Conservation (phyloP, 805 yeast genomes). For the Suhomyces kilbournensis region DNA sequence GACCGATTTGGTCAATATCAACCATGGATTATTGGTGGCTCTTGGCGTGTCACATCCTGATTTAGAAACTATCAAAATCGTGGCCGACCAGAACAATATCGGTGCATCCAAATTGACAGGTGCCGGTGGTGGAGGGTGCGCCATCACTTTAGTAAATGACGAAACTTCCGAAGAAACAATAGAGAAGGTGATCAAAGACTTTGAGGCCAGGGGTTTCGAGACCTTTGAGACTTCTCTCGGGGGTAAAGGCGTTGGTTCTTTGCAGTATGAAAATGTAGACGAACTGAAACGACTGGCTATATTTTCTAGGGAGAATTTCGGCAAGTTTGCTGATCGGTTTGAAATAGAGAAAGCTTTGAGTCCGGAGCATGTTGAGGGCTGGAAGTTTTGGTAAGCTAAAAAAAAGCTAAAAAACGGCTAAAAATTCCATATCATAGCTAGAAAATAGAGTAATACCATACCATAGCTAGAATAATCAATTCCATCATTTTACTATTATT, state of each 20-base stretch:
- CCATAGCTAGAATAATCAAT: too few species aligned
- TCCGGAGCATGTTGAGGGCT: constrained; percentile 37
- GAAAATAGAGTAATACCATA: neutral
- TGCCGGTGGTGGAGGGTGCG: constrained; percentile 99
- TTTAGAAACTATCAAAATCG: constrained; percentile 68
- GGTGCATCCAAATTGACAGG: constrained; percentile 96
- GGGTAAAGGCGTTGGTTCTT: constrained; percentile 80
- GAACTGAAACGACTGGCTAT: constrained; percentile 10
- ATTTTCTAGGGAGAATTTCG: constrained; percentile 35
- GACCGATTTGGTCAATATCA: constrained; percentile 66
- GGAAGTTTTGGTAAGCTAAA: constrained; percentile 58
- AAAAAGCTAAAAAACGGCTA: too few species aligned
- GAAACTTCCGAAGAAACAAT: constrained; percentile 33
- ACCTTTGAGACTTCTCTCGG: constrained; percentile 81
- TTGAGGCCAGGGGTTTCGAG: constrained; percentile 55
- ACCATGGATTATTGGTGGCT: constrained; percentile 83
- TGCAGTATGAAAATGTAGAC: constrained; percentile 16
- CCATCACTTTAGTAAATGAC: constrained; percentile 73
- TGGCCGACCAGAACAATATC: constrained; percentile 59
- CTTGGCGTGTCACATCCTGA: constrained; percentile 92
- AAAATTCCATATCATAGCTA: neutral
- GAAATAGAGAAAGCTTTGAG: constrained; percentile 51
- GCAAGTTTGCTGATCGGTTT: constrained; percentile 36
- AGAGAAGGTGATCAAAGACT: constrained; percentile 33
- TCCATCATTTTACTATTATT: too few species aligned